Base-by-base conservation (phyloP, 2,329 filamentous ascomycete genomes). In the Fusarium bulbicola region DNA sequence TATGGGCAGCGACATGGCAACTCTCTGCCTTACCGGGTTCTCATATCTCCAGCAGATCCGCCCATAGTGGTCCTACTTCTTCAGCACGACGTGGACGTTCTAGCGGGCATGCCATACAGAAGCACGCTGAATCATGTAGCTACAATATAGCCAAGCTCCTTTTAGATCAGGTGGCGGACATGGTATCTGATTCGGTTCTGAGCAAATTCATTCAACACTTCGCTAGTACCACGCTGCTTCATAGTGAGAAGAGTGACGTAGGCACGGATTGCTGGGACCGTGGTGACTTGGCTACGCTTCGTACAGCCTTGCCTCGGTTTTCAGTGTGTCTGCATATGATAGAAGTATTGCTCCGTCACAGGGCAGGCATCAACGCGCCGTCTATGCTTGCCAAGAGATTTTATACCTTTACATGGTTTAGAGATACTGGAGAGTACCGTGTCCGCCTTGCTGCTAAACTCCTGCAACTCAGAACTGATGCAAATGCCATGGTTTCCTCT, bases 11-110 rank as follows among this genome's bases (percentile, higher is more conserved):
- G 16, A 26, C 16, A 9, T 7, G 16, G 24, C 11, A 45, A 6
- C 24, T 18, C 15, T 7, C 14, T 18, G 9, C 40, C 13, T 24
- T 4, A 10, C 8, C 13, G 8, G 40, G 0, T n/a, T 16, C 40
- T 18, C 15, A 12, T 24, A 0, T 18, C 0, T 43, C 4, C 6
- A 43, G 18, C 2, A 24, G 1, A 12, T 6, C 15, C n/a, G 4
- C 5, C 9, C 0, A 1, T 43, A 1, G n/a, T 0, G 15, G 6
- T 2, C 6, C 9, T 24, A 12, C 12, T 14, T 45, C 4, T 20
- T 20, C 0, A 45, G 2, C 16, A 0, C 6, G 15, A 10, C 2
- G 7, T 3, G 2, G n/a, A 18, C 0, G 30, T 1, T 30, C 30
- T 30, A 3, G 30, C 24, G 24, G 4, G 24, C 5, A 24, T 12